A percentile compares a stretch with the other conserved stretches of the same genome.
phyloP scores from a whole-genome alignment of 2,329 filamentous ascomycete genomes.

The Sclerotinia subarctica region DNA sequence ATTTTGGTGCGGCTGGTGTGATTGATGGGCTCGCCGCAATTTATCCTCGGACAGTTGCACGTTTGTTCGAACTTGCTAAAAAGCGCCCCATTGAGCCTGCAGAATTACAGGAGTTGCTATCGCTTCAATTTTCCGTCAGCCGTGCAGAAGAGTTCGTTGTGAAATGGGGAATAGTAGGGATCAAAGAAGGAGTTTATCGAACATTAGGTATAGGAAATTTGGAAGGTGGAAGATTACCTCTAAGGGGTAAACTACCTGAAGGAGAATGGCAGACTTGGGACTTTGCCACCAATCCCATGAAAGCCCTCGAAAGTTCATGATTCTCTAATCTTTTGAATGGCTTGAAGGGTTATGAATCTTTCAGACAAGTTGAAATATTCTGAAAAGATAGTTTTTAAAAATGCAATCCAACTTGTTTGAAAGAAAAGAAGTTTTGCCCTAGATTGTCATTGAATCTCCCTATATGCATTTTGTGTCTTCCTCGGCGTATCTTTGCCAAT shows the following conservation, averaged over 20 bases:
- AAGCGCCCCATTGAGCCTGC: constrained; percentile 41
- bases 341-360: background rate
- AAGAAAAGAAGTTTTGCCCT: background rate
- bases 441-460: background rate
- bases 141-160: constrained; percentile 58
- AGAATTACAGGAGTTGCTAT: constrained; percentile 45
- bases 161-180: constrained; percentile 52
- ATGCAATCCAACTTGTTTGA: background rate
- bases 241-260: constrained; percentile 54
- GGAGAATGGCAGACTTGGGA: constrained; percentile 44
- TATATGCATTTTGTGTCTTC: background rate
- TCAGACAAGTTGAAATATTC: background rate
- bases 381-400: background rate
- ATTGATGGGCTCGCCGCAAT: constrained; percentile 64
- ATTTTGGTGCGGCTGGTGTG: constrained; percentile 38
- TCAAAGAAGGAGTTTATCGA: constrained; percentile 58
- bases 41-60: constrained; percentile 57
- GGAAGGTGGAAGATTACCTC: constrained; percentile 55
- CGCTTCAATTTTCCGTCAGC: constrained; percentile 57
- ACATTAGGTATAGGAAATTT: constrained; percentile 54
- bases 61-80: constrained; percentile 49
- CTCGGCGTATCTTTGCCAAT: background rate
- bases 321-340: background rate
- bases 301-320: background rate
- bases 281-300: constrained; percentile 4